Base-by-base conservation (phyloP, 345 rosid species). In the Linum tenue region DNA sequence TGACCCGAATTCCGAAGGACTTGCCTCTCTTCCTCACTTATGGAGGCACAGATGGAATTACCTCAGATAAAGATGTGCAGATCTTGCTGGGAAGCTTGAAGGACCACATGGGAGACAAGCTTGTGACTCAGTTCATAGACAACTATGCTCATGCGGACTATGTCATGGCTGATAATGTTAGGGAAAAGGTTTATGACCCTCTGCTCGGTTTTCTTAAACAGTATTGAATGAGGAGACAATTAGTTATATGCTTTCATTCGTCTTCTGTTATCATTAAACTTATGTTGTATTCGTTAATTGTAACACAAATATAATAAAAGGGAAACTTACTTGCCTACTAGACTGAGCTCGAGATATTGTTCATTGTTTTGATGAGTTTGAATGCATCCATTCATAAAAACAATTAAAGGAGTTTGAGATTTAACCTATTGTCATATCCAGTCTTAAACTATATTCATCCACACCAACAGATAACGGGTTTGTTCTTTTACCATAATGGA, bases 141-240 rank as follows among this genome's bases (percentile, higher is more conserved):
- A 55, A 79, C 41, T 82, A 80, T 63, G 89, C 86, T 39, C 89
- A 85, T 70, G 79, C 62, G 0, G 86, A 85, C 76, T 85, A 76
- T 59, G 68, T 77, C 55, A 63, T 82, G 4, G 85, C 78, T 3
- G 66, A 62, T 11, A 74, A 72, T 60, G 85, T 83, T 0, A 70
- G 79, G 16, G 67, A 75, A 59, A 41, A 69, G 42, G 73, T 85
- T 12, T 85, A 75, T 72, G 57, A 70, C 60, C 83, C 83, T 38
- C 5, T 82, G 0, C 67, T 78, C 74, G 76, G 72, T 15, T 85
- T 85, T 72, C 76, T 85, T 66, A 60, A 37, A 37, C 76, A 59
- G 39, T 67, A 79, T 38, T 79, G 68, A 65, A 48, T 43, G 10
- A 43, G 50, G 14, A 48, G 14, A 9, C 53, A 12, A 9, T 48